Conservation (phyloP, 78 protist species). For the Polysphondylium violaceum region DNA sequence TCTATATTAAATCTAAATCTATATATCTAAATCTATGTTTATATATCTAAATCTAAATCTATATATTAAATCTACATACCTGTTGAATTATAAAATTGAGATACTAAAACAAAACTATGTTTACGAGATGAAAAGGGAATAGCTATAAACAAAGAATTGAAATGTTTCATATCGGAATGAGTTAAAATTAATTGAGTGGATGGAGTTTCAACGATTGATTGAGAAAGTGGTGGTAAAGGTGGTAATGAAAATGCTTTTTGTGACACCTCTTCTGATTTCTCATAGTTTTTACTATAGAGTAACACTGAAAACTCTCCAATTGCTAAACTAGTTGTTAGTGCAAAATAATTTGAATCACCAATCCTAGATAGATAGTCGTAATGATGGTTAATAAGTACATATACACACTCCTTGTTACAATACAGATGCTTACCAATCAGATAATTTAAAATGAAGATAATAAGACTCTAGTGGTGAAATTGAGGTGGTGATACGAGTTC, state of each 20-base stretch:
- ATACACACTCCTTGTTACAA: neutral
- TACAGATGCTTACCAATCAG: constrained; percentile 36
- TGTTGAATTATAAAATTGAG: constrained; percentile 43
- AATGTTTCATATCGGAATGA: neutral
- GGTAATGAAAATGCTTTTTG: constrained; percentile 43
- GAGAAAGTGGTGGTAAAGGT: constrained; percentile 29
- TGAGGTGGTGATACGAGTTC: constrained; percentile 25
- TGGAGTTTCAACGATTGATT: constrained; percentile 40
- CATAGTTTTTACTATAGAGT: constrained; percentile 7
- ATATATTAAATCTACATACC: no score
- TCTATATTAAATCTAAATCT: no score
- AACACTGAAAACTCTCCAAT: constrained; percentile 41
- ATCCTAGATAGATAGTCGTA: neutral
- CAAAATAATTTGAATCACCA: constrained; percentile 31
- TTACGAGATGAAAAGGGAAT: constrained; percentile 30
- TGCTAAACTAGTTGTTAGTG: constrained; percentile 43
- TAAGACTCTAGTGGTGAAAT: constrained; percentile 23
- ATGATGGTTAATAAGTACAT: neutral
- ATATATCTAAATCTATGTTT: no score
- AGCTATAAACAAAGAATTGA: constrained; percentile 44
- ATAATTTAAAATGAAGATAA: constrained; percentile 35
- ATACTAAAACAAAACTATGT: constrained; percentile 26
- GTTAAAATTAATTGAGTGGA: constrained; percentile 10
- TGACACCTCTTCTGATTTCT: constrained; percentile 11
- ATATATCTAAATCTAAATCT: no score